phyloP scores from a whole-genome alignment of 768 basidiomycete species.

The Lactifluus volemus region DNA sequence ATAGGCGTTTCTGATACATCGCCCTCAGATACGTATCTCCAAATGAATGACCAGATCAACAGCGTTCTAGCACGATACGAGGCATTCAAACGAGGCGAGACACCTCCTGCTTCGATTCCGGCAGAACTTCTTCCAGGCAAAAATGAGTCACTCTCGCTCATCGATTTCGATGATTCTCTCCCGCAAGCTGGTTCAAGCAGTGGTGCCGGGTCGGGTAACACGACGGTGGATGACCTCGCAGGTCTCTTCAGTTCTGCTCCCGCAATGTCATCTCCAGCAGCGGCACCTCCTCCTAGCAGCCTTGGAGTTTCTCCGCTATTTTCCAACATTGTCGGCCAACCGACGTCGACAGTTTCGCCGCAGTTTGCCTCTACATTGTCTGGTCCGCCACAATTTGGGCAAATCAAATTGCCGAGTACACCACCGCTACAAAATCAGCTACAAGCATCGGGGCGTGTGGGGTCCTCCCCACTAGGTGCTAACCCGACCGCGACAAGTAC shows the following conservation, averaged over 20 bases:
- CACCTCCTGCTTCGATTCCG: constrained; percentile 55
- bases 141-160: constrained; percentile 42
- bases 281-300: not conserved
- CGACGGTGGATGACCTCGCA: constrained; percentile 48
- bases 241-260: constrained; percentile 42
- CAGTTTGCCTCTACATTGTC: constrained; percentile 5
- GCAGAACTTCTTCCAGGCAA: constrained; percentile 39
- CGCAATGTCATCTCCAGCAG: not conserved
- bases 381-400: constrained; percentile 12
- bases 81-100: constrained; percentile 90
- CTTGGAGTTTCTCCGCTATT: not conserved
- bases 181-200: constrained; percentile 19
- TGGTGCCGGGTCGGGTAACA: constrained; percentile 20
- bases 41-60: constrained; percentile 98
- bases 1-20: constrained; percentile 1
- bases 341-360: not conserved
- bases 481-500: constrained; percentile 1
- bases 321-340: not conserved
- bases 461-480: not conserved
- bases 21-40: constrained; percentile 74
- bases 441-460: constrained; percentile 10
- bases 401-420: constrained; percentile 19
- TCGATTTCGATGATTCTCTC: constrained; percentile 63
- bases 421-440: constrained; percentile 12
- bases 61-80: constrained; percentile 85